A percentile compares a stretch with the other conserved stretches of the same genome.
These are phyloP conservation scores for Xylariaceae sp. DNA, from an alignment of 2,329 filamentous ascomycete genomes.

Conservation along the genomic window DNA sequence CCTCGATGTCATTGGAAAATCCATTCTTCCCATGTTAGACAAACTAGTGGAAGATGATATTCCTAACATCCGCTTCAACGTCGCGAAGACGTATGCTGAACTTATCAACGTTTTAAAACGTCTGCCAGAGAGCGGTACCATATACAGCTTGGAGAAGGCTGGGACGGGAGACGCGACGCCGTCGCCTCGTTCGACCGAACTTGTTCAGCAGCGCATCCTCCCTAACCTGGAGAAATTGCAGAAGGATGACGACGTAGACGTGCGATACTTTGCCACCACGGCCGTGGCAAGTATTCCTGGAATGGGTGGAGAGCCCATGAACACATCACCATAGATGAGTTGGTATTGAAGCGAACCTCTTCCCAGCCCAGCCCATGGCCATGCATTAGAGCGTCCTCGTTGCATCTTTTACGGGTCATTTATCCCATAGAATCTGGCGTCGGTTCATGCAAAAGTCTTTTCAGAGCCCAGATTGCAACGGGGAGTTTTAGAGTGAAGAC, in stretches of 20 bases:
- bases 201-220: conserved; percentile 84
- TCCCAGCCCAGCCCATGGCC: conserved; percentile 28
- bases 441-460: conserved; percentile 24
- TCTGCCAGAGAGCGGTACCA: conserved; percentile 84
- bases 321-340: conserved; percentile 65
- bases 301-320: conserved; percentile 61
- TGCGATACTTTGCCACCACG: conserved; percentile 95
- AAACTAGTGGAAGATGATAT: conserved; percentile 93
- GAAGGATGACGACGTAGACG: conserved; percentile 96
- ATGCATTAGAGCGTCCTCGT: conserved; percentile 28
- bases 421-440: conserved; percentile 27
- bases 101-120: conserved; percentile 90
- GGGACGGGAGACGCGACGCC: conserved; percentile 59
- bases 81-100: conserved; percentile 94
- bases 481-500: conserved; percentile 24
- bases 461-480: conserved; percentile 16
- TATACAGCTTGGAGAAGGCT: conserved; percentile 82
- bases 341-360: conserved; percentile 31
- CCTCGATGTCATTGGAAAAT: conserved; percentile 88
- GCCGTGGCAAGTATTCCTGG: conserved; percentile 67
- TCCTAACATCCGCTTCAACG: conserved; percentile 99
- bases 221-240: conserved; percentile 94
- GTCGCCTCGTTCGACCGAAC: conserved; percentile 72
- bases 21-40: conserved; percentile 94
- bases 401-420: conserved; percentile 28